phyloP scores from a whole-genome alignment of 2,329 filamentous ascomycete species.

The Moelleriella libera region DNA sequence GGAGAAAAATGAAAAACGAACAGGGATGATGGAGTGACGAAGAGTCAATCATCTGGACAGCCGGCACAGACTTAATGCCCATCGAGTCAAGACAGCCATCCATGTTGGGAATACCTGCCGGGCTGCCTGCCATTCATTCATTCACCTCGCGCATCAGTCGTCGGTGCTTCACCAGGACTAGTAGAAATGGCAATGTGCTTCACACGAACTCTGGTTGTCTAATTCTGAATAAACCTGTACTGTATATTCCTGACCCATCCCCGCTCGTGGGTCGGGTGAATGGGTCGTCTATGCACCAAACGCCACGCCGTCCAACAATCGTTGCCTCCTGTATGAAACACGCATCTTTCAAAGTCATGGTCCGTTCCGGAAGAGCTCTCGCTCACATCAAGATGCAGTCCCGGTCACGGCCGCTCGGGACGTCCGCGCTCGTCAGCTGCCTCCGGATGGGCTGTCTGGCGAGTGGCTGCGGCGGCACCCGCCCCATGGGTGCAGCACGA shows the following conservation, averaged over 20 bases:
- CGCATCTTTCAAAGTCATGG: background rate
- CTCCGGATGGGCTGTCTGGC: slow-evolving; percentile 5
- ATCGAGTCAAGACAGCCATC: too few species aligned
- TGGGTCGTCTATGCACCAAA: background rate
- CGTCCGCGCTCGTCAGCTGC: slow-evolving; percentile 3
- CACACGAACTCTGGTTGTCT: too few species aligned
- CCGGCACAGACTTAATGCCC: too few species aligned
- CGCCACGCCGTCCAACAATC: slow-evolving; percentile 3
- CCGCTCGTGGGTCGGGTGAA: too few species aligned
- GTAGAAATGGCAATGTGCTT: too few species aligned
- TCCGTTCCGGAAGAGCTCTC: too few species aligned
- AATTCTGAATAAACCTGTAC: too few species aligned
- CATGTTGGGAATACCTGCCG: too few species aligned
- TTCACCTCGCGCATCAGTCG: too few species aligned
- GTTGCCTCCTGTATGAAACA: background rate
- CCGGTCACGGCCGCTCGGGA: slow-evolving; percentile 10
- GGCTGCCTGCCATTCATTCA: too few species aligned
- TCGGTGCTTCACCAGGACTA: too few species aligned
- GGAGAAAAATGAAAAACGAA: background rate
- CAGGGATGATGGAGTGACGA: background rate
- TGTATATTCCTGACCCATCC: background rate
- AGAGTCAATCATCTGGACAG: too few species aligned
- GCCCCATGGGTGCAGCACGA: slow-evolving; percentile 7
- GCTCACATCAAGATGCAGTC: slow-evolving; percentile 34
- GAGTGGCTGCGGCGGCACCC: background rate